phyloP scores from a whole-genome alignment of 768 basidiomycete genomes.

The Pleurotus pulmonarius region DNA sequence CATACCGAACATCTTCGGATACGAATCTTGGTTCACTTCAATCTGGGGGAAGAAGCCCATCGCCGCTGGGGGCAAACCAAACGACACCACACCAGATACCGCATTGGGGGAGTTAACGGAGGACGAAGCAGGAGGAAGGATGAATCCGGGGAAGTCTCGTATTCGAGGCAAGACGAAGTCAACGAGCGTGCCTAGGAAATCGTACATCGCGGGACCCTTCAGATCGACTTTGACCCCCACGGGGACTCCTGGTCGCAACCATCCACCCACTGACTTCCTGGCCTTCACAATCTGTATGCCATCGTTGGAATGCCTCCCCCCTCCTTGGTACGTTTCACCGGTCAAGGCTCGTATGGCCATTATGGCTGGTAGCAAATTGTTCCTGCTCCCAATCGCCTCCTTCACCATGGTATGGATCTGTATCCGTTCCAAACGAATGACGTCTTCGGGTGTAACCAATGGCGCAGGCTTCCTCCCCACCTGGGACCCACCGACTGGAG shows the following conservation, averaged over 20 bases:
- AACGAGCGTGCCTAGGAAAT: constrained; percentile 81
- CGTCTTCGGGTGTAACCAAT: constrained; percentile 60
- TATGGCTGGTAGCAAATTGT: constrained; percentile 75
- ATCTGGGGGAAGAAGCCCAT: constrained; percentile 95
- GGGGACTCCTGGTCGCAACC: constrained; percentile 81
- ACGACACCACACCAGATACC: constrained; percentile 83
- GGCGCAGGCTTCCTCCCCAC: constrained; percentile 66
- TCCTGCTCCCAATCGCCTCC: constrained; percentile 67
- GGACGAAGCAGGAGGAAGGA: constrained; percentile 72
- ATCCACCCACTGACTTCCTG: constrained; percentile 70
- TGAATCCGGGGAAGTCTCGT: constrained; percentile 84
- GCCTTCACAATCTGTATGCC: constrained; percentile 80
- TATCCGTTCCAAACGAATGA: constrained; percentile 78
- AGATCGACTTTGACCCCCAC: constrained; percentile 88
- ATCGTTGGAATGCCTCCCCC: constrained; percentile 60
- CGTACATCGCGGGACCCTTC: constrained; percentile 90
- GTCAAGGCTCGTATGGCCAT: constrained; percentile 86
- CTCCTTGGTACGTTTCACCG: constrained; percentile 74
- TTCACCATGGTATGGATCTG: constrained; percentile 86
- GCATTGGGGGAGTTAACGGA: constrained; percentile 69
- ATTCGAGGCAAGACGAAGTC: constrained; percentile 96
- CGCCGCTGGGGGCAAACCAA: constrained; percentile 81
- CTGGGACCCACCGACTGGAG: constrained; percentile 69
- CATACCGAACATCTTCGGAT: constrained; percentile 84
- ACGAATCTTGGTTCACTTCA: constrained; percentile 89